Evolutionary conservation across 2,329 filamentous ascomycete species (phyloP).

Genomic region (Curvularia spicifera): DNA sequence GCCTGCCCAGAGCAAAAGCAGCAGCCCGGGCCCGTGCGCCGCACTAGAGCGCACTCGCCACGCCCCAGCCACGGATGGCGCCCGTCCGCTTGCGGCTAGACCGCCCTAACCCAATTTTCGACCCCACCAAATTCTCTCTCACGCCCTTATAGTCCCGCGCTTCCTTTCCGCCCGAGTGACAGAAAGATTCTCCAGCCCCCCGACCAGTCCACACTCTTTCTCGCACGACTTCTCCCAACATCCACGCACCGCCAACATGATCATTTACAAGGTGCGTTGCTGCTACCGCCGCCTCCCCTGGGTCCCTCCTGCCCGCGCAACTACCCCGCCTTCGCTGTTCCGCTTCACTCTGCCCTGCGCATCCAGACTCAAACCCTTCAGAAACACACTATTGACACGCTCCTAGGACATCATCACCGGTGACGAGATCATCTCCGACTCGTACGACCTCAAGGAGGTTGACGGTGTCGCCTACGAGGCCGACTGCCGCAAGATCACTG

Average conservation of each 20-base stretch:
- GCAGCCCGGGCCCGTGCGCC: neutral
- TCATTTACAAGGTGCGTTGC: slow-evolving; percentile 62
- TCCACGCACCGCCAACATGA: slow-evolving; percentile 51
- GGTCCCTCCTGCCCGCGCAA: slow-evolving; percentile 31
- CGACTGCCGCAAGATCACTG: slow-evolving; percentile 87
- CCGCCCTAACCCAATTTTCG: slow-evolving; percentile 29
- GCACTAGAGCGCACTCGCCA: no score
- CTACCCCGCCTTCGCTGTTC: slow-evolving; percentile 34
- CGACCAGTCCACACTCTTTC: slow-evolving; percentile 22
- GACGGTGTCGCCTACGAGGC: slow-evolving; percentile 86
- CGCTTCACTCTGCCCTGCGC: slow-evolving; percentile 23
- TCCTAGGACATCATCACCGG: slow-evolving; percentile 82
- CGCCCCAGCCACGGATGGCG: slow-evolving; percentile 6
- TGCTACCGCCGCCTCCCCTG: slow-evolving; percentile 6
- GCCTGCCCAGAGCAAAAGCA: slow-evolving; percentile 1
- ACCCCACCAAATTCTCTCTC: slow-evolving; percentile 37
- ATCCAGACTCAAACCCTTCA: slow-evolving; percentile 4
- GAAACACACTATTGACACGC: slow-evolving; percentile 20
- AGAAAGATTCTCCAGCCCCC: slow-evolving; percentile 22
- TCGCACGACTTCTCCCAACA: slow-evolving; percentile 8
- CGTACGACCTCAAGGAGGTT: slow-evolving; percentile 80
- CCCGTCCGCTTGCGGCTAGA: slow-evolving; percentile 15
- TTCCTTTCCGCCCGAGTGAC: slow-evolving; percentile 22
- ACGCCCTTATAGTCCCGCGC: slow-evolving; percentile 24
- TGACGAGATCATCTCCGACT: slow-evolving; percentile 98